Conservation (phyloP, 2,329 filamentous ascomycete species). For the Arthrobotrys conoides region DNA sequence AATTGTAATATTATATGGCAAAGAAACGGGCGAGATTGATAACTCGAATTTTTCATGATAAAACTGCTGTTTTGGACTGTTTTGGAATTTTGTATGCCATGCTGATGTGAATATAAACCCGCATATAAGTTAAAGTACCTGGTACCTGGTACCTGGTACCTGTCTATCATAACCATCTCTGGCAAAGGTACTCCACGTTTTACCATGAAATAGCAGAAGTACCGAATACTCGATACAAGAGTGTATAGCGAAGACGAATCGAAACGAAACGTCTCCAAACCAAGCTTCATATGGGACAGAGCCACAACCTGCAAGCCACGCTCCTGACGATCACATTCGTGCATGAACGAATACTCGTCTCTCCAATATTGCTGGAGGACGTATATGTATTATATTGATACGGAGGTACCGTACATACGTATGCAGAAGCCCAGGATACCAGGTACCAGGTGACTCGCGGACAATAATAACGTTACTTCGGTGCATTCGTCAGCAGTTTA, state of each 20-base stretch:
- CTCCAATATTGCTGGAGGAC: no score
- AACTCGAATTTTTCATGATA: no score
- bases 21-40: no score
- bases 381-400: background rate
- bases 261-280: background rate
- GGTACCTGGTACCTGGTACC: no score
- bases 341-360: background rate
- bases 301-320: background rate
- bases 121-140: no score
- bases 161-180: background rate
- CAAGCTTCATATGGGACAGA: background rate
- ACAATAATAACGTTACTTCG: background rate
- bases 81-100: no score
- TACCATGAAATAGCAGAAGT: no score
- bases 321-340: background rate
- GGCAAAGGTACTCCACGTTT: no score
- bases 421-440: background rate
- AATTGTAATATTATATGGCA: no score
- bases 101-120: no score
- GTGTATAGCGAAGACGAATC: background rate
- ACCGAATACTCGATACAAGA: background rate
- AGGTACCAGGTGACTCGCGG: constrained; percentile 1
- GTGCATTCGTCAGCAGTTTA: background rate
- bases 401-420: constrained; percentile 4
- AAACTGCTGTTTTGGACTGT: no score